phyloP scores from a whole-genome alignment of 2,329 filamentous ascomycete genomes.

The Alternaria hordeiaustralica region DNA sequence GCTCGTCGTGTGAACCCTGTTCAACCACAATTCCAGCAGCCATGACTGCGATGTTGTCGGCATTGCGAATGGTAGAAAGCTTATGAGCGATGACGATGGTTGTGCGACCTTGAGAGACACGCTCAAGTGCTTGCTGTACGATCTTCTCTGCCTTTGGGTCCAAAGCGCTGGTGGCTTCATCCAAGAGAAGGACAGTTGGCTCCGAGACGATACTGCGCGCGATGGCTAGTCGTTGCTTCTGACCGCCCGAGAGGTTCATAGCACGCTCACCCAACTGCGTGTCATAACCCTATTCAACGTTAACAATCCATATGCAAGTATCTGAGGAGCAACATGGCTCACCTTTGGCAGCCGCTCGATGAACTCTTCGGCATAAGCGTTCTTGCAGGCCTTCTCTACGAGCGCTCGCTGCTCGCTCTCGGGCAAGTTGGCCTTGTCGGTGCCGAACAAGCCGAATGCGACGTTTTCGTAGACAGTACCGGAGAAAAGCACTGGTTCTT shows the following conservation, averaged over 20 bases:
- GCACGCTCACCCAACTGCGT: constrained; percentile 93
- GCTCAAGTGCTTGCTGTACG: constrained; percentile 89
- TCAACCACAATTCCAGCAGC: constrained; percentile 80
- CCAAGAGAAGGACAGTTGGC: constrained; percentile 86
- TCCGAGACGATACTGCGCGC: constrained; percentile 87
- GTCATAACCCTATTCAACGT: constrained; percentile 78
- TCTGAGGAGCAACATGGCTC: constrained; percentile 11
- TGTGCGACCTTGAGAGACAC: constrained; percentile 81
- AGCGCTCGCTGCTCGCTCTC: constrained; percentile 70
- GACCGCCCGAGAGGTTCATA: constrained; percentile 87
- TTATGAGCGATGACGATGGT: constrained; percentile 97
- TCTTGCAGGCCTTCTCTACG: constrained; percentile 80
- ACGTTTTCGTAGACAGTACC: constrained; percentile 91
- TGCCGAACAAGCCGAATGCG: constrained; percentile 76
- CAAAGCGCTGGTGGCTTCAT: constrained; percentile 84
- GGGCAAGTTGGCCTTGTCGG: constrained; percentile 60
- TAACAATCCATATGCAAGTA: not conserved
- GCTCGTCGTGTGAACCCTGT: constrained; percentile 83
- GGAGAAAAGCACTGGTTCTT: constrained; percentile 88
- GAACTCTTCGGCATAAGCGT: constrained; percentile 95
- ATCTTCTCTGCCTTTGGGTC: constrained; percentile 95
- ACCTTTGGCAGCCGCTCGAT: constrained; percentile 65
- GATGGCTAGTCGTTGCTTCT: constrained; percentile 96
- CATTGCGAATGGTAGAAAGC: constrained; percentile 89
- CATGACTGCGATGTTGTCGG: constrained; percentile 96